Evolutionary conservation across 106 monocot genomes (phyloP).

Genomic region (Dioscorea alata): DNA sequence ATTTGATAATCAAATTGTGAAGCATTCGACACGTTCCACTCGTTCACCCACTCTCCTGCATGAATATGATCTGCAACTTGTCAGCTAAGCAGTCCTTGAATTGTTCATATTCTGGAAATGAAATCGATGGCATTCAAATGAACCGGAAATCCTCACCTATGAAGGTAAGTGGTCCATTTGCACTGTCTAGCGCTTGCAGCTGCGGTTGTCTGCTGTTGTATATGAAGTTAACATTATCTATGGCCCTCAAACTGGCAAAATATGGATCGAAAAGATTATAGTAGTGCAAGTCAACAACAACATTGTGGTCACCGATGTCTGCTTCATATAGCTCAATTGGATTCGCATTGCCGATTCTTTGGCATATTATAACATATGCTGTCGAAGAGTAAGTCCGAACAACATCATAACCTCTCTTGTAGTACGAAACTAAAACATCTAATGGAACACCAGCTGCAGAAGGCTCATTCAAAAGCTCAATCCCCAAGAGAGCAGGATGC

Average conservation of each 20-base stretch:
- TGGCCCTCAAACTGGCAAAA: slow-evolving; percentile 41
- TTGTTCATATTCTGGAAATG: too few species aligned
- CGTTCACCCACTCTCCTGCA: slow-evolving; percentile 88
- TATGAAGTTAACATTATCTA: slow-evolving; percentile 64
- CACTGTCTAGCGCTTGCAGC: slow-evolving; percentile 43
- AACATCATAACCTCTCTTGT: slow-evolving; percentile 63
- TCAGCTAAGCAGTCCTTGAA: too few species aligned
- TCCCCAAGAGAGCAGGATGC: slow-evolving; percentile 62
- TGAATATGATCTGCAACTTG: too few species aligned
- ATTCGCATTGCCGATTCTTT: slow-evolving; percentile 87
- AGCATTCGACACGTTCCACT: slow-evolving; percentile 61
- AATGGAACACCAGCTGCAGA: slow-evolving; percentile 60
- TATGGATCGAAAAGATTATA: slow-evolving; percentile 71
- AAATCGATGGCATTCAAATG: too few species aligned
- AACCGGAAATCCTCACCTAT: slow-evolving; percentile 38
- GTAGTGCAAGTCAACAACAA: slow-evolving; percentile 82
- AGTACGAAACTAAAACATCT: slow-evolving; percentile 68
- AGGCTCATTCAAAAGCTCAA: slow-evolving; percentile 85
- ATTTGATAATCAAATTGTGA: slow-evolving; percentile 57
- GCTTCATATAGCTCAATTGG: slow-evolving; percentile 75
- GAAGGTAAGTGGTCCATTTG: slow-evolving; percentile 61
- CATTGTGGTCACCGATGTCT: slow-evolving; percentile 54
- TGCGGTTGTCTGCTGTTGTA: slow-evolving; percentile 53
- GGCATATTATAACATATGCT: slow-evolving; percentile 73
- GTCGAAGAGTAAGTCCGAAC: slow-evolving; percentile 61